Evolutionary conservation across 305 asterid genomes (phyloP).

Genomic region (Fraxinus angustifolia): DNA sequence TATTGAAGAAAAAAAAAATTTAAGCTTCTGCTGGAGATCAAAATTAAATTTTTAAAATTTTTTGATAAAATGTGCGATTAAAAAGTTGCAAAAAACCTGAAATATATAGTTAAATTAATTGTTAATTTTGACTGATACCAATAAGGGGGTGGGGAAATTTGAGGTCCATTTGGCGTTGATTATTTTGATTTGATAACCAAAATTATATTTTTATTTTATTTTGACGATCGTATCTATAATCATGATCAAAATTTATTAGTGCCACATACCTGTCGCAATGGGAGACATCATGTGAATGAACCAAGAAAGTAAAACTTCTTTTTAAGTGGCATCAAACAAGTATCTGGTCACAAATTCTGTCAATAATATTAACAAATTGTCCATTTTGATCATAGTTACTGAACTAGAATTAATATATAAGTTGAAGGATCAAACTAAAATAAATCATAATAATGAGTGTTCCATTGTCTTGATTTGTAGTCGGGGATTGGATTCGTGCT

Average conservation of each 20-base stretch:
- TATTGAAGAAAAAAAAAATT: too few relatives aligned
- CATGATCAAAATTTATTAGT: not conserved
- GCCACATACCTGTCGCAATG: not conserved
- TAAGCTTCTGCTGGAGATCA: too few relatives aligned
- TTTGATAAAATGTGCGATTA: too few relatives aligned
- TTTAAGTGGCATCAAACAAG: not conserved
- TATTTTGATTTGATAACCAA: not conserved
- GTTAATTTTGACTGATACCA: too few relatives aligned
- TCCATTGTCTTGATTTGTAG: not conserved
- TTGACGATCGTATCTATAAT: not conserved
- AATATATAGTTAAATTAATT: too few relatives aligned
- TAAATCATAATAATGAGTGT: not conserved
- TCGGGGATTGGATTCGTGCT: not conserved
- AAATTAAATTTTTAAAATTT: too few relatives aligned
- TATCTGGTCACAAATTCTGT: not conserved
- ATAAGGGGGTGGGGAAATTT: too few relatives aligned
- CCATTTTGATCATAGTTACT: not conserved
- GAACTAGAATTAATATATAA: not conserved
- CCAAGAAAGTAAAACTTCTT: not conserved
- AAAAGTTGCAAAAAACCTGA: too few relatives aligned
- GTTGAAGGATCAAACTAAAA: too few relatives aligned
- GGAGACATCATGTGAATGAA: too few relatives aligned
- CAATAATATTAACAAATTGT: not conserved
- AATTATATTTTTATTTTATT: not conserved
- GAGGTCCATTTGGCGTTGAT: not conserved